Evolutionary conservation across 2,329 filamentous ascomycete species (phyloP), one percentile per base, ranked within the genome.

Genomic region (Aspergillus jensenii): DNA sequence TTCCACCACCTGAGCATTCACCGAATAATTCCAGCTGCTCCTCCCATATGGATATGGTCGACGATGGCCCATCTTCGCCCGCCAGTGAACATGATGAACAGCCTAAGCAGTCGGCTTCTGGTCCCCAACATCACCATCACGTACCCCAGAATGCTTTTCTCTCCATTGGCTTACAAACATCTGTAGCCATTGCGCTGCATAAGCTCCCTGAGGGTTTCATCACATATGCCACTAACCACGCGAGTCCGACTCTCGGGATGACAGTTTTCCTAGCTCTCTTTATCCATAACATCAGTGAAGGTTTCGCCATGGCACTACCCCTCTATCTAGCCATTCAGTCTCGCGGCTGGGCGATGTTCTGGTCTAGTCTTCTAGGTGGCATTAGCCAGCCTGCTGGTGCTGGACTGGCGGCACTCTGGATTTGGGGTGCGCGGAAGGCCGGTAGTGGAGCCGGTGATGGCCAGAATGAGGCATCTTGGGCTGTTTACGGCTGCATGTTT

Each of bases 281-380:
- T 71, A 93, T 99, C 59, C 95, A 99, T 82, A 99, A 98, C 77
- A 96, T 99, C 68, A 93, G 91, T 27, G 95, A 99, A 78, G 95
- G 95, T 2, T 98, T 98, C 71, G 91, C 93, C 61, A 89, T 99
- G 83, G 91, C 92, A 0, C 79, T 99, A 0, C 95, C 95, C 0
- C 81, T 99, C 0, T 99, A 96, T 75, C 90, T 99, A 68, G 95
- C 95, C 1, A 84, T 97, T 33, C 84, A 88, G 61, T 93, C 87
- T 58, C 88, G 92, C 46, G 79, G 85, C 70, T 89, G 87, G 67
- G 93, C 95, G 17, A 95, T 98, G 78, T 76, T 90, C 59, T 96
- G 91, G 87, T 88, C 90, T 4, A 88, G 90, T 9, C 72, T 96
- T 0, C 81, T 99, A 0, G 95, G 95, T 11, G 95, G 95, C 0